phyloP scores from a whole-genome alignment of 345 rosid genomes.

The Linum lewisii region DNA sequence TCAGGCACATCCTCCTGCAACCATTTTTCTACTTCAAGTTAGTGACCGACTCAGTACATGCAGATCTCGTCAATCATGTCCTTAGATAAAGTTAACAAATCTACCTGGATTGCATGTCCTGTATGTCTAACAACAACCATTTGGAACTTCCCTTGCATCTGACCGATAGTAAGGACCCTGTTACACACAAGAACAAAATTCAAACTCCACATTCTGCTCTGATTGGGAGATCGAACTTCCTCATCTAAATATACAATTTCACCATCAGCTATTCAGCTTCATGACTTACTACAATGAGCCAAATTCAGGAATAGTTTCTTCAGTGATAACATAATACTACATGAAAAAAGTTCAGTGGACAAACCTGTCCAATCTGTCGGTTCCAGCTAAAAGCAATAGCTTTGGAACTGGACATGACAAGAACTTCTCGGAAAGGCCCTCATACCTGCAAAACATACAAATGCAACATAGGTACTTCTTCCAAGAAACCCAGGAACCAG shows the following conservation, averaged over 20 bases:
- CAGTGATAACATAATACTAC: background rate
- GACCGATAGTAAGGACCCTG: conserved; percentile 90
- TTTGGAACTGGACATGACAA: conserved; percentile 78
- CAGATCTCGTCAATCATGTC: background rate
- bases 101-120: conserved; percentile 96
- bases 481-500: background rate
- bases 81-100: background rate
- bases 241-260: background rate
- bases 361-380: conserved; percentile 85
- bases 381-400: conserved; percentile 78
- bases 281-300: no score
- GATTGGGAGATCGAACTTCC: background rate
- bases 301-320: background rate
- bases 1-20: conserved; percentile 87
- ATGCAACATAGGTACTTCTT: background rate
- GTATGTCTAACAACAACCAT: conserved; percentile 92
- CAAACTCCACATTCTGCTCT: background rate
- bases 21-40: background rate
- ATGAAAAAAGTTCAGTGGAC: conserved; percentile 7
- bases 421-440: conserved; percentile 86
- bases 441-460: conserved; percentile 57
- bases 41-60: background rate
- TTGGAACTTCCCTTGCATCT: conserved; percentile 99
- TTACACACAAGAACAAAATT: conserved; percentile 7
- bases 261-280: no score